Percentiles rank a stretch among this genome's conserved stretches.
These are phyloP conservation scores for Tolypocladium capitatum DNA, from an alignment of 2,329 filamentous ascomycete species.

Conservation along the genomic window DNA sequence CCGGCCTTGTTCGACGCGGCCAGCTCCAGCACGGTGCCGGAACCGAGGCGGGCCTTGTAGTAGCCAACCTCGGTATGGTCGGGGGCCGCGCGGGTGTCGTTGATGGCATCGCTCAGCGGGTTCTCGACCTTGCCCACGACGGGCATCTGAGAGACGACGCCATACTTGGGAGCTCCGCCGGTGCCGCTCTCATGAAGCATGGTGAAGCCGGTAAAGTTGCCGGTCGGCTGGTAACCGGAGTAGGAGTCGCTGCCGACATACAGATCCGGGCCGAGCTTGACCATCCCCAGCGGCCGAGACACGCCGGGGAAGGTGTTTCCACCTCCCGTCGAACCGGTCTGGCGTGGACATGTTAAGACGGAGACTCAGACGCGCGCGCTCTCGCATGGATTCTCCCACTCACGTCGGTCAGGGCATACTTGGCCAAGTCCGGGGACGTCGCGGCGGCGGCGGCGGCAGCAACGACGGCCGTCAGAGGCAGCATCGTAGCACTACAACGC, in stretches of 20 bases:
- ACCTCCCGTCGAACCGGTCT: conserved; percentile 31
- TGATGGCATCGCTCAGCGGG: conserved; percentile 40
- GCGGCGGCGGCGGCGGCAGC: not conserved
- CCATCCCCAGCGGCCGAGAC: conserved; percentile 32
- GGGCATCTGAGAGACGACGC: conserved; percentile 48
- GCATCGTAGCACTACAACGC: not conserved
- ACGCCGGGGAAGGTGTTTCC: conserved; percentile 38
- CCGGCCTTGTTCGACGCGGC: conserved; percentile 42
- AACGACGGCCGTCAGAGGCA: not conserved
- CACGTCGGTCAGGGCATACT: conserved; percentile 22
- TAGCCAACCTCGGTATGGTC: conserved; percentile 46
- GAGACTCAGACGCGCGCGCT: not conserved
- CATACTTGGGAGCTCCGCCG: conserved; percentile 57
- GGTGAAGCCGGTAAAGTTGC: conserved; percentile 45
- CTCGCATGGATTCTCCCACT: conserved; percentile 4
- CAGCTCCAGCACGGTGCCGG: conserved; percentile 44
- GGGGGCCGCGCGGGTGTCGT: conserved; percentile 36
- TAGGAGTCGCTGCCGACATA: conserved; percentile 36
- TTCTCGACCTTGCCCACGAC: conserved; percentile 35
- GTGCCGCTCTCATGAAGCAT: conserved; percentile 56
- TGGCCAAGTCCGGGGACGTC: conserved; percentile 11
- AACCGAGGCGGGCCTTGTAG: conserved; percentile 42
- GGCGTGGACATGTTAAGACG: not conserved
- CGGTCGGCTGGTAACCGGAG: conserved; percentile 36
- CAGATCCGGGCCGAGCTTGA: conserved; percentile 37